Base-by-base conservation (phyloP, 78 protist species). In the Emiliania huxleyi region DNA sequence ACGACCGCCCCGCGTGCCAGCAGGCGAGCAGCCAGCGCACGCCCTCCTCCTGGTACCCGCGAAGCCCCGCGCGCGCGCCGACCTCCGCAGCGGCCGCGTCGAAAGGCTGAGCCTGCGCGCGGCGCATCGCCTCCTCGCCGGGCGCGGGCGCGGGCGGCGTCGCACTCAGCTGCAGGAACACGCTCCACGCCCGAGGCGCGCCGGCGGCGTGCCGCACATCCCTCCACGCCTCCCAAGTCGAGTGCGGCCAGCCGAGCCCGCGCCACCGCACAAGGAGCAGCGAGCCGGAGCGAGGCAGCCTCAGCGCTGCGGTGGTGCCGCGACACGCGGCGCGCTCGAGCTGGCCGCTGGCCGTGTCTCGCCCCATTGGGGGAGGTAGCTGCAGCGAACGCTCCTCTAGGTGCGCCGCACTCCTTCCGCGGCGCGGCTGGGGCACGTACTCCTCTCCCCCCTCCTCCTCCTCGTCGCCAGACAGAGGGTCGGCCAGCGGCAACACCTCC, bases 11-110 rank as follows among this genome's bases (percentile, higher is more conserved):
- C 45, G 12, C 12, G 4, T 1, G 21, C 79, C 89, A 95, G 52
- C 75, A 45, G 29, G 6, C 77, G 25, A 22, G 40, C 45, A 96
- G 37, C 94, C 94, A 96, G 5, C 52, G 18, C 40, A 95, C 46
- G 48, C 96, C 96, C 29, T 93, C 95, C 85, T 96, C 69, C 94
- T 98, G 99, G 94, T 98, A 98, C 94, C 96, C 98, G n/a, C 99
- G 93, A 35, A 98, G 93, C 33, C 3, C 94, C 1, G 52, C 83
- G 1, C 22, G 25, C 0, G 94, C 22, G 90, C 91, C 81, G n/a
- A 49, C 69, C 29, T 94, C 96, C 88, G 75, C 33, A 26, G n/a
- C 33, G 37, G 75, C 37, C 12, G 75, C 75, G 75, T 8, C 75
- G 75, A 8, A 21, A 62, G 23, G n/a, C 11, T 8, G 37, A 4